Evolutionary conservation across 1,139 yeast genomes (phyloP).

Genomic region (Scheffersomyces titani): DNA sequence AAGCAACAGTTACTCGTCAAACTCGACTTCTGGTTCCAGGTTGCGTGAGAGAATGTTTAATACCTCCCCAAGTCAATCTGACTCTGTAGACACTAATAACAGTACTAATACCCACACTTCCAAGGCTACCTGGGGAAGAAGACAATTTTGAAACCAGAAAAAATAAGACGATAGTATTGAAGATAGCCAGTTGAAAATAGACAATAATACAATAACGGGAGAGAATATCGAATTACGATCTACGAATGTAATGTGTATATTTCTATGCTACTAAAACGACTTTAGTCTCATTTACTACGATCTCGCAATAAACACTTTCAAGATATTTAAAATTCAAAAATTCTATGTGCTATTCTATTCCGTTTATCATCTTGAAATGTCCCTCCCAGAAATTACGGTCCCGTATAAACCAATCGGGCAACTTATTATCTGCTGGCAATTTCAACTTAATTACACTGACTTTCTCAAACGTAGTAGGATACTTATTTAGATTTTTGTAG

Average conservation of each 20-base stretch:
- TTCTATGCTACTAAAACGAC: not conserved
- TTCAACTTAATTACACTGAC: constrained; percentile 45
- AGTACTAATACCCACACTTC: not conserved
- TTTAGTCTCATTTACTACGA: not conserved
- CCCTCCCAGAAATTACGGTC: constrained; percentile 68
- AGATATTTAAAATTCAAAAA: not conserved
- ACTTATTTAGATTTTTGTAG: constrained; percentile 36
- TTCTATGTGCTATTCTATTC: not conserved
- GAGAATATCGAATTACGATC: not conserved
- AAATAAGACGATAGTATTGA: not conserved
- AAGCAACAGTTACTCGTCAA: constrained; percentile 23
- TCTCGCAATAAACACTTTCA: not conserved
- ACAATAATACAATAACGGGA: not conserved
- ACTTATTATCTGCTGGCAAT: constrained; percentile 60
- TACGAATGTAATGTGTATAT: not conserved
- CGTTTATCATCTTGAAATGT: constrained; percentile 10
- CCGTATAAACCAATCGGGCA: constrained; percentile 72
- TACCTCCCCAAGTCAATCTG: constrained; percentile 14
- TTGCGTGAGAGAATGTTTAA: constrained; percentile 41
- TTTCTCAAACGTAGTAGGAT: constrained; percentile 32
- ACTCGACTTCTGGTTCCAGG: constrained; percentile 27
- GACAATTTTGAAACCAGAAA: constrained; percentile 3
- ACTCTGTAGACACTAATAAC: not conserved
- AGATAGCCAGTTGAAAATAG: not conserved
- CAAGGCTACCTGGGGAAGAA: constrained; percentile 34